Conservation (phyloP, 495 filamentous ascomycete species). For the Aspergillus sclerotioniger region DNA sequence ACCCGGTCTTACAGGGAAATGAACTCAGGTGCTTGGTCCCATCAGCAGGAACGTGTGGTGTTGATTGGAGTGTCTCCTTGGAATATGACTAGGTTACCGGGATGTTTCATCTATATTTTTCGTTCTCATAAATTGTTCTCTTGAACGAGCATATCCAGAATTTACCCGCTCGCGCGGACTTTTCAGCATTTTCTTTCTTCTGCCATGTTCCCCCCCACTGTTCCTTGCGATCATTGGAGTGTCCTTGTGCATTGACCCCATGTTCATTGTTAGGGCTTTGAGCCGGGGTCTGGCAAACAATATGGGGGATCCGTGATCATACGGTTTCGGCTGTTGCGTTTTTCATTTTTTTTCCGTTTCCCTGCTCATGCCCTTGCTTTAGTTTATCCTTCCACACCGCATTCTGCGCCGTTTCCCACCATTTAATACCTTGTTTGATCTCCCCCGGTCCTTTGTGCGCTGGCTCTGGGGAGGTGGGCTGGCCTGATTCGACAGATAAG, state of each 20-base stretch:
- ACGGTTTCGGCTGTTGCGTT: constrained; percentile 14
- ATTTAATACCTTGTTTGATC: background rate
- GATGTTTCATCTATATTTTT: background rate
- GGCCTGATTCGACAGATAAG: constrained; percentile 5
- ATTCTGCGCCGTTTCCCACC: constrained; percentile 3
- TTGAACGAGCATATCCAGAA: constrained; percentile 12
- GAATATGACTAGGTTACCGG: background rate
- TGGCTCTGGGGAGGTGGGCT: background rate
- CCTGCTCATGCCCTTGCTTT: constrained; percentile 25
- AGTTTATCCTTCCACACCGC: constrained; percentile 16
- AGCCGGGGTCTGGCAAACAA: background rate
- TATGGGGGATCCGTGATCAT: constrained; percentile 2
- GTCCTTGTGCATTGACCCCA: background rate
- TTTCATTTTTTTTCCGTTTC: constrained; percentile 18
- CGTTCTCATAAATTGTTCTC: background rate
- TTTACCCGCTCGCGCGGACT: constrained; percentile 13
- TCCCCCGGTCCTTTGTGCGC: background rate
- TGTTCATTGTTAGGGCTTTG: background rate
- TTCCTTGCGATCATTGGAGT: background rate
- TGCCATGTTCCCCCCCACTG: background rate
- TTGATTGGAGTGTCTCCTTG: background rate
- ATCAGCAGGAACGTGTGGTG: background rate
- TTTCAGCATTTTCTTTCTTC: constrained; percentile 3
- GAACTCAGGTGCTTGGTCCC: background rate
- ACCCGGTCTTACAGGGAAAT: constrained; percentile 9